Evolutionary conservation across 495 filamentous ascomycete species (phyloP), one percentile per base, ranked within the genome.

Genomic region (Tuber indicum): DNA sequence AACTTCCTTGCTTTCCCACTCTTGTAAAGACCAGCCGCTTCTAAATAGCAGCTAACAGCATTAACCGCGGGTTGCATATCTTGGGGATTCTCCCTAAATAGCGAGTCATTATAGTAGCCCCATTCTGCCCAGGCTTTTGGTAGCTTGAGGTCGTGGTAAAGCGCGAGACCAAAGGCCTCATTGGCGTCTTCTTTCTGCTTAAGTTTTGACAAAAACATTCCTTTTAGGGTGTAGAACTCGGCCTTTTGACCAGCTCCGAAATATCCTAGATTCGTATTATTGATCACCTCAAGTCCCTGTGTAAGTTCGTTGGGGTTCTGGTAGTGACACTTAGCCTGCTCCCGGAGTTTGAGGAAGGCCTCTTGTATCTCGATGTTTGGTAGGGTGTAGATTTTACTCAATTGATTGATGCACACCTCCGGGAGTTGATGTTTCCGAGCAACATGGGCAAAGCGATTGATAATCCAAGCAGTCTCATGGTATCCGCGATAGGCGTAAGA

Each of bases 351-450:
- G 74, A 99, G 87, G 87, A 99, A 99, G 0, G 96, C 96, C 84
- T 99, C 96, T 84, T 99, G 96, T 74, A 99, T 99, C 86, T 99
- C 96, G 47, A 99, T 99, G 82, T 99, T 99, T 12, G 96, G 96
- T 16, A 99, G 88, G 0, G 96, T 98, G 84, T 99, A 99, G 81
- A 99, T 99, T 72, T 94, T 93, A 82, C 94, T 97, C 19, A 99
- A 89, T 83, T 99, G 96, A 78, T 89, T 92, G 84, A 98, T 97
- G 87, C 96, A 99, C 73, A 98, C 96, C 71, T 98, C 96, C 1
- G 94, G 93, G 79, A 99, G 90, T 79, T 94, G 93, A 84, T 99
- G 96, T 86, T 98, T 98, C 44, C 96, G 90, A 72, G 96, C 96
- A 52, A 99, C 96, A 82, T 98, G 96, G 4, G 96, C 96, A 82